Evolutionary conservation across 176 grass and related monocot genomes (phyloP), one percentile per base, ranked within the genome.

Genomic region (Triticum urartu): DNA sequence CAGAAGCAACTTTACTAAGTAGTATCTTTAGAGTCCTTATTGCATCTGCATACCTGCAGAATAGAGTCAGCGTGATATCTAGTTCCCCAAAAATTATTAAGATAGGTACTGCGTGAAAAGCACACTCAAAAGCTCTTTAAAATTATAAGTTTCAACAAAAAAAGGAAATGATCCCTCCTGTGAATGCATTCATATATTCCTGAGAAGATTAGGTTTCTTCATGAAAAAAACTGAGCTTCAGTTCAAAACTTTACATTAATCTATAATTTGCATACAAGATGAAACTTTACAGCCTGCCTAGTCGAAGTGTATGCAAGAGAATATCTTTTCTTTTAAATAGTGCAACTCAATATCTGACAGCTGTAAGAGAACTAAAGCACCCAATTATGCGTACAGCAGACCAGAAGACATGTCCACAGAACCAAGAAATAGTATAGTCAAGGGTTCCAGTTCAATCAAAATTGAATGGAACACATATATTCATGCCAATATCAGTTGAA

Each of bases 1-100:
- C 88, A 61, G 76, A 87, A 89, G 72, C 35, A 64, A 91, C 78
- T 84, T 80, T 94, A 69, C 72, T 82, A 64, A 99, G 88, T 30
- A 98, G 70, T 36, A 63, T 56, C 84, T 91, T 94, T 22, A 99
- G 94, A 81, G 92, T 90, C 47, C 86, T 88, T 63, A 90, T 86
- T 87, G 94, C 97, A 92, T 94, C 94, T 88, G 87, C 81, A 83
- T 99, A 96, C 92, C 97, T 99, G 80, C 11, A 61, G 73, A 85
- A 64, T 81, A 81, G 26, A 36, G 9, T 88, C 34, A 36, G 22
- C 4, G 17, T 79, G 59, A 81, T 80, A 79, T 63, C 8, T 15
- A 30, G 34, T 59, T 61, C 0, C 62, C 89, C 17, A 22, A 50
- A 75, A 22, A 70, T 9, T 83, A 87, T 72, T 3, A 87, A 82